Base-by-base conservation (phyloP, 495 filamentous ascomycete genomes). In the Penicillium mononematosum region DNA sequence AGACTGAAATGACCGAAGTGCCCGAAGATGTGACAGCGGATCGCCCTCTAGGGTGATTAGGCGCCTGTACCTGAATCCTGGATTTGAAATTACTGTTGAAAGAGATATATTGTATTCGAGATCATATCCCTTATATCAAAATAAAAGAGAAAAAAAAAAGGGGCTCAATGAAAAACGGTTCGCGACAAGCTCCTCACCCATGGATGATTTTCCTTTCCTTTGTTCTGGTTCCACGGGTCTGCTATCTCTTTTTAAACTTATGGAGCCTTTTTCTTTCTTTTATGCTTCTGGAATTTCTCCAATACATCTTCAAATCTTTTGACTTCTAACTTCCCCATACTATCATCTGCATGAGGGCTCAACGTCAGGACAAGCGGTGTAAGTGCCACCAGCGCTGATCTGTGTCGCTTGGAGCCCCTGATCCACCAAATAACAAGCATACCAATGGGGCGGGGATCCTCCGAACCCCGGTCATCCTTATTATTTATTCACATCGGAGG, bases 11-110 rank as follows among this genome's bases (percentile, higher is more conserved):
- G 56, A 64, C 67, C 63, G 49, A 50, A 51, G 61, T 55, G 52
- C 57, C 50, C 56, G 62, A 70, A 58, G 72, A 68, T 71, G 71
- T 72, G 72, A 76, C 70, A 72, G 70, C 67, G 66, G 73, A 72
- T 71, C 64, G 62, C 61, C 66, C 65, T 64, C 60, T 61, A 50
- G 63, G 44, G 16, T 51, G 16, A 47, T 57, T 70, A 67, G 59
- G 60, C 65, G 62, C 65, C 58, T 60, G 63, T 72, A 58, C 70
- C 67, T 71, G 61, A 61, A 67, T 65, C 61, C 27, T 46, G 19
- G 12, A 25, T 32, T 12, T 20, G 25, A 36, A 31, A 9, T 50
- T 14, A 20, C 8, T 22, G 17, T 43, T 44, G 42, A 14, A 24
- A 24, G 17, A 44, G 19, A 55, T 44, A n/a, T n/a, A n/a, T n/a